Percentiles rank a stretch among this genome's conserved stretches.
phyloP scores from a whole-genome alignment of 2,329 filamentous ascomycete species.

The Colletotrichum acutatum region DNA sequence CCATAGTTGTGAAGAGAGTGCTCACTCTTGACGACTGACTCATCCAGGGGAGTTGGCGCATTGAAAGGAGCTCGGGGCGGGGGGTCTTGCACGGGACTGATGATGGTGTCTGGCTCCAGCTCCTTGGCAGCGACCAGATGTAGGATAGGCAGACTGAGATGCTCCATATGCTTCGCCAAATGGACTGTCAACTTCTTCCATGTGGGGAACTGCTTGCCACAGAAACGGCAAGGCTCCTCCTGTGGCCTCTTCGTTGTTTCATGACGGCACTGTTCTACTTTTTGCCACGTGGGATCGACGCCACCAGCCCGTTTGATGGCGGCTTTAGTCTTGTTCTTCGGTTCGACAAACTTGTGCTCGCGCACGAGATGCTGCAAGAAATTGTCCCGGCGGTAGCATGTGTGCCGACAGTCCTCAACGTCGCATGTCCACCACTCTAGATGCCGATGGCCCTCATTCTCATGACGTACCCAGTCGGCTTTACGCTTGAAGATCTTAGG shows the following conservation, averaged over 20 bases:
- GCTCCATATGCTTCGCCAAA: slow-evolving; percentile 93
- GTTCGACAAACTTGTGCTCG: slow-evolving; percentile 88
- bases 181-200: slow-evolving; percentile 98
- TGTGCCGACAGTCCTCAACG: slow-evolving; percentile 82
- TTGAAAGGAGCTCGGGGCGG: slow-evolving; percentile 51
- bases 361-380: slow-evolving; percentile 93
- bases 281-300: slow-evolving; percentile 76
- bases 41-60: slow-evolving; percentile 43
- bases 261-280: slow-evolving; percentile 81
- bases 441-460: slow-evolving; percentile 90
- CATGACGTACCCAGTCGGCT: slow-evolving; percentile 94
- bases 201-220: slow-evolving; percentile 79
- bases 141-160: slow-evolving; percentile 85
- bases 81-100: slow-evolving; percentile 73
- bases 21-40: slow-evolving; percentile 45
- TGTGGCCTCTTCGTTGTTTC: slow-evolving; percentile 74
- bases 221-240: slow-evolving; percentile 88
- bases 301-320: slow-evolving; percentile 69
- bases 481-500: slow-evolving; percentile 95
- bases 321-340: slow-evolving; percentile 80
- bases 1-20: slow-evolving; percentile 30
- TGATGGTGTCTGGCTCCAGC: slow-evolving; percentile 70
- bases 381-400: slow-evolving; percentile 89
- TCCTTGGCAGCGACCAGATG: slow-evolving; percentile 64
- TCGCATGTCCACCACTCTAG: slow-evolving; percentile 93